Percentiles rank a stretch among this genome's conserved stretches.
Evolutionary conservation across 176 grass and related monocot genomes (phyloP).

Genomic region (Paspalum notatum): DNA sequence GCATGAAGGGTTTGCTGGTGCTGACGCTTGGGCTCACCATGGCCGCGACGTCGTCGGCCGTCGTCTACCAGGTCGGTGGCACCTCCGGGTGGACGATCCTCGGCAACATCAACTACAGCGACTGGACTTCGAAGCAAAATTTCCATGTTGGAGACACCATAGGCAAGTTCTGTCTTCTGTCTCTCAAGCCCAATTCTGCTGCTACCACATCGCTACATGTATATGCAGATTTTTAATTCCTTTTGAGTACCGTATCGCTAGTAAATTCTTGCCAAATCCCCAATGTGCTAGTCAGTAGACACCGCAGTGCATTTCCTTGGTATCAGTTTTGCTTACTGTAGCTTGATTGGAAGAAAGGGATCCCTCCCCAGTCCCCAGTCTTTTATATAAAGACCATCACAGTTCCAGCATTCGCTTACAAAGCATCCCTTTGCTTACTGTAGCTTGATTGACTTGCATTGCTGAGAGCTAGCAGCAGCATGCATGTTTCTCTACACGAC

Average conservation of each 20-base stretch:
- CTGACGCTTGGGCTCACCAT: conserved; percentile 49
- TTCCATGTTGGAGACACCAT: conserved; percentile 65
- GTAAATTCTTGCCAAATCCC: neutral
- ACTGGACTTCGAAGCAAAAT: conserved; percentile 56
- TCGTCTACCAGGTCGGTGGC: conserved; percentile 71
- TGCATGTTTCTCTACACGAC: neutral
- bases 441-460: neutral
- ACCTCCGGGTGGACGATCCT: conserved; percentile 75
- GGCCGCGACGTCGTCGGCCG: conserved; percentile 48
- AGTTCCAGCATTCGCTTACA: too few species aligned
- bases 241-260: neutral
- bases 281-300: neutral
- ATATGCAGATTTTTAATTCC: neutral
- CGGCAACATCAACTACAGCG: conserved; percentile 68
- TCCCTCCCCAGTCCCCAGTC: too few species aligned
- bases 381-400: too few species aligned
- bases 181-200: neutral
- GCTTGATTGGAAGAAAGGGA: too few species aligned
- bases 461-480: neutral
- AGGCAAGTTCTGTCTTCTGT: conserved; percentile 46
- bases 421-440: too few species aligned
- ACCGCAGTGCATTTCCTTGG: neutral
- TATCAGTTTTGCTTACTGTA: neutral
- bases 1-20: conserved; percentile 33
- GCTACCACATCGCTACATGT: neutral